A percentile compares a stretch with the other conserved stretches of the same genome.
Evolutionary conservation across 2,329 filamentous ascomycete species (phyloP).

Genomic region (Dothistroma pini): DNA sequence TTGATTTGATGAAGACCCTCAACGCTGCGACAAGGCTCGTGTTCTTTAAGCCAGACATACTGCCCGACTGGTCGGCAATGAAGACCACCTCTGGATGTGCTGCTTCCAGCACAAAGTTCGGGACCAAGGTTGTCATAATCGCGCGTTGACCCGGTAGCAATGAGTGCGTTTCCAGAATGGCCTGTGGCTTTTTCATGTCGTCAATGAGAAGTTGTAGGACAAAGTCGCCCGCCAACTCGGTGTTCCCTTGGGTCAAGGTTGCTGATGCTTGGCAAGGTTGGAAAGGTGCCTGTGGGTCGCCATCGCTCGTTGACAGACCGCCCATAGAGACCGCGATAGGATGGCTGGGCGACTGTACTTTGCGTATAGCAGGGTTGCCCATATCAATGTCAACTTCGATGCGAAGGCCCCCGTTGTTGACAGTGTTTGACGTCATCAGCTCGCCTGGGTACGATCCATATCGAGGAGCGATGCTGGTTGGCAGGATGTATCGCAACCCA

Average conservation of each 20-base stretch:
- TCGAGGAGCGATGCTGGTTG: constrained; percentile 62
- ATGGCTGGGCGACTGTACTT: constrained; percentile 64
- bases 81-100: constrained; percentile 64
- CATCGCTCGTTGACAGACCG: constrained; percentile 47
- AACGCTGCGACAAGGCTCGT: constrained; percentile 54
- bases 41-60: constrained; percentile 55
- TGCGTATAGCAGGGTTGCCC: constrained; percentile 55
- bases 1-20: constrained; percentile 61
- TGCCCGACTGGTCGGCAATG: constrained; percentile 67
- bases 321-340: constrained; percentile 64
- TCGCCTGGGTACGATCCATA: constrained; percentile 53
- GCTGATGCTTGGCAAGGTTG: constrained; percentile 60
- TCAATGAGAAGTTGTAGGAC: constrained; percentile 62
- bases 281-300: constrained; percentile 39
- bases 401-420: constrained; percentile 42
- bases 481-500: constrained; percentile 66
- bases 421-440: constrained; percentile 27
- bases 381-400: constrained; percentile 61
- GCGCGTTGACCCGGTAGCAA: constrained; percentile 59
- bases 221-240: constrained; percentile 62
- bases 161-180: constrained; percentile 64
- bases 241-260: constrained; percentile 51
- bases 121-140: constrained; percentile 67
- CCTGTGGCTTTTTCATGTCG: constrained; percentile 58
- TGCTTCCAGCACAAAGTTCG: constrained; percentile 61